Conservation (phyloP, 1,284 basidiomycete genomes). For the Kwoniella shivajii region DNA sequence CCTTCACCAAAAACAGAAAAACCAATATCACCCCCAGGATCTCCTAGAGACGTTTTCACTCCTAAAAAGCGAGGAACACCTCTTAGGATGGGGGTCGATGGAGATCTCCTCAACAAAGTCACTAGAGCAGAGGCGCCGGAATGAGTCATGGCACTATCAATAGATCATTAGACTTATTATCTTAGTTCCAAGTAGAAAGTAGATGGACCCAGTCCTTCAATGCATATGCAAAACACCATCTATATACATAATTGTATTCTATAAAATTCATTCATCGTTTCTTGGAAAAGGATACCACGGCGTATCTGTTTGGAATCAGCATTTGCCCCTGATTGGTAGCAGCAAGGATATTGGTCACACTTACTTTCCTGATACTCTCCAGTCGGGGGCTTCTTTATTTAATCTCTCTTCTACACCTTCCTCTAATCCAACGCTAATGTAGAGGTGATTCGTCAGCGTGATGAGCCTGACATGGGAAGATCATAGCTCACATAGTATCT, state of each 20-base stretch:
- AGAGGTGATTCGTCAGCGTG: neutral
- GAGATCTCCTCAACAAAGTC: conserved; percentile 11
- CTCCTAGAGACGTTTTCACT: conserved; percentile 16
- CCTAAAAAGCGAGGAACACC: conserved; percentile 7
- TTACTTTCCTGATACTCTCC: conserved; percentile 53
- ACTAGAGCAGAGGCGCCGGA: neutral
- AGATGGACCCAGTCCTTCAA: neutral
- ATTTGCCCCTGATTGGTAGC: neutral
- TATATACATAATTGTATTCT: conserved; percentile 1
- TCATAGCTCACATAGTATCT: conserved; percentile 68
- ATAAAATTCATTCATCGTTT: neutral
- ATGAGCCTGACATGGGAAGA: neutral
- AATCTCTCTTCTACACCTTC: conserved; percentile 44
- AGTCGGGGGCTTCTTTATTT: conserved; percentile 41
- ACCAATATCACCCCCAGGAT: conserved; percentile 1
- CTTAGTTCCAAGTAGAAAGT: neutral
- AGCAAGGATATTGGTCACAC: conserved; percentile 23
- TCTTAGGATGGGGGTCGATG: conserved; percentile 1
- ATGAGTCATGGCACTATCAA: neutral
- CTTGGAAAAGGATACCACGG: conserved; percentile 45
- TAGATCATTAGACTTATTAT: neutral
- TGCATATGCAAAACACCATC: neutral
- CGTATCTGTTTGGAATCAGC: conserved; percentile 25
- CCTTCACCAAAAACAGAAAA: conserved; percentile 10
- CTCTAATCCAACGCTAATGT: conserved; percentile 45